phyloP scores from a whole-genome alignment of 129 eudicot genomes.

The Artemisia tridentata region DNA sequence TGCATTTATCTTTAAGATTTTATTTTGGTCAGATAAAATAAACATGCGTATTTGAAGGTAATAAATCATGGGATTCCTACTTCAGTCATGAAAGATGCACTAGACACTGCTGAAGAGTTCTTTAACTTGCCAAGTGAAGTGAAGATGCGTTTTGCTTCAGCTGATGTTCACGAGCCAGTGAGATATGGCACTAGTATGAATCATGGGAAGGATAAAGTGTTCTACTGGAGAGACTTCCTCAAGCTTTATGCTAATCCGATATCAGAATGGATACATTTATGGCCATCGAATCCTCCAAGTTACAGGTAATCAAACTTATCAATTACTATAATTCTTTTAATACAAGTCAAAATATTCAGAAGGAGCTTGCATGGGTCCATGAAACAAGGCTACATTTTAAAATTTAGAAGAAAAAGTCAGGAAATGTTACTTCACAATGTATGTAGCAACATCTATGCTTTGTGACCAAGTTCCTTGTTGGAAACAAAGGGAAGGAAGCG shows the following conservation, averaged over 20 bases:
- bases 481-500: too few relatives aligned
- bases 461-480: too few relatives aligned
- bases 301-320: slow-evolving; percentile 43
- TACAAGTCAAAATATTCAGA: background rate
- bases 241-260: slow-evolving; percentile 67
- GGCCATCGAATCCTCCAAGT: slow-evolving; percentile 70
- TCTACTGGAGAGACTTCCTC: slow-evolving; percentile 76
- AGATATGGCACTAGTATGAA: slow-evolving; percentile 71
- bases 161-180: slow-evolving; percentile 54
- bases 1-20: slow-evolving; percentile 21
- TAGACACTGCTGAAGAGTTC: slow-evolving; percentile 56
- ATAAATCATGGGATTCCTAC: slow-evolving; percentile 65
- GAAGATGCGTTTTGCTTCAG: slow-evolving; percentile 51
- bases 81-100: slow-evolving; percentile 41
- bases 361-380: too few relatives aligned
- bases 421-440: too few relatives aligned
- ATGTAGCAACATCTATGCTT: too few relatives aligned
- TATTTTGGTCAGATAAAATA: slow-evolving; percentile 14
- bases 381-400: too few relatives aligned
- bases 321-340: slow-evolving; percentile 3
- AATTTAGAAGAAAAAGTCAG: too few relatives aligned
- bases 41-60: slow-evolving; percentile 39
- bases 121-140: slow-evolving; percentile 49
- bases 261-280: slow-evolving; percentile 51
- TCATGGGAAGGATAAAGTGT: slow-evolving; percentile 44